These are phyloP conservation scores for Xylaria sp. DNA, from an alignment of 2,329 filamentous ascomycete genomes.

Conservation along the genomic window DNA sequence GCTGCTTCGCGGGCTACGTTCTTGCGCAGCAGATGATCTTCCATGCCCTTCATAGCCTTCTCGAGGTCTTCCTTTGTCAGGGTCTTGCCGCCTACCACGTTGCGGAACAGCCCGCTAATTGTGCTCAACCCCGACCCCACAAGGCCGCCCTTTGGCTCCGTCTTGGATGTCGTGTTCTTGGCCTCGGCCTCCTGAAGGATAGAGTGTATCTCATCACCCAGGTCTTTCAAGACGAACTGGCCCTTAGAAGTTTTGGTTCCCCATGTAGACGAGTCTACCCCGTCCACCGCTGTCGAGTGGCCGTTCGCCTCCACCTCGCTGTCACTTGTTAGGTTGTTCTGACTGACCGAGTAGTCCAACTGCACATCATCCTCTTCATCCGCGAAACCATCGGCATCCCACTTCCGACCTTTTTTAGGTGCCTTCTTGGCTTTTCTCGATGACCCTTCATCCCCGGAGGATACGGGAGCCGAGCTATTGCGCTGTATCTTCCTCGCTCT, in stretches of 20 bases:
- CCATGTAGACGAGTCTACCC: constrained; percentile 79
- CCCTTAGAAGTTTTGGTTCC: constrained; percentile 83
- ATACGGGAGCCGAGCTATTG: constrained; percentile 65
- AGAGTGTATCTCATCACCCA: constrained; percentile 89
- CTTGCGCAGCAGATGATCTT: constrained; percentile 91
- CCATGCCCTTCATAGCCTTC: constrained; percentile 93
- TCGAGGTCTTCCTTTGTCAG: constrained; percentile 86
- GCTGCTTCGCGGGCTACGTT: constrained; percentile 96
- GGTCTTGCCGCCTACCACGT: constrained; percentile 92
- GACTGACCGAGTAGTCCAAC: constrained; percentile 82
- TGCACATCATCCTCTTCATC: constrained; percentile 80
- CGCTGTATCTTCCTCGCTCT: constrained; percentile 74
- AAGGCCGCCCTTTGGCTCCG: constrained; percentile 63
- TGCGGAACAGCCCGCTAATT: constrained; percentile 87
- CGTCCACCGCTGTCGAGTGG: constrained; percentile 66
- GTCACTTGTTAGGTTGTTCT: constrained; percentile 53
- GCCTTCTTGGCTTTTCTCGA: constrained; percentile 63
- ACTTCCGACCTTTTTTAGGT: constrained; percentile 84
- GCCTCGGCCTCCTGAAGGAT: constrained; percentile 83
- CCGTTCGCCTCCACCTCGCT: constrained; percentile 54
- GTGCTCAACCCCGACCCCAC: constrained; percentile 80
- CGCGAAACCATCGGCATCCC: constrained; percentile 86
- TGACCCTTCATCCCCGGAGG: constrained; percentile 81
- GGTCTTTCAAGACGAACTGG: constrained; percentile 89
- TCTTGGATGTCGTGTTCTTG: constrained; percentile 51